Evolutionary conservation across 768 basidiomycete genomes (phyloP), one percentile per base, ranked within the genome.

Genomic region (Hysterangium stoloniferum): DNA sequence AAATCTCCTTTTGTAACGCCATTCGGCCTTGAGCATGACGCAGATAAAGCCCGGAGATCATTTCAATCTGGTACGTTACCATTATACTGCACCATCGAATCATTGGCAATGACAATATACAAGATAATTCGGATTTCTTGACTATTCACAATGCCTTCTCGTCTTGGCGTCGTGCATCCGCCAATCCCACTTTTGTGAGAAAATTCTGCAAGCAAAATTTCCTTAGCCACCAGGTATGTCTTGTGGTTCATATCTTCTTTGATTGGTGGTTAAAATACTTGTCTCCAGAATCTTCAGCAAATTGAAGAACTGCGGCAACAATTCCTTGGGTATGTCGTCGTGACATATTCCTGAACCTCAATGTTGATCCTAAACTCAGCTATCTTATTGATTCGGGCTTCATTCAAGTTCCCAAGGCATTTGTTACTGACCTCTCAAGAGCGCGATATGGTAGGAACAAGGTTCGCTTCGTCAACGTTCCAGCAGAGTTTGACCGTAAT

Each of bases 301-400:
- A 95, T 99, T 27, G 95, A 98, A 64, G 95, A 97, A 61, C 75
- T 97, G 31, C 81, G 94, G 25, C 91, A 93, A 60, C 95, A 99
- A 62, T 79, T 90, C 55, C 69, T 91, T 48, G 80, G 83, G 74
- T 87, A 59, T 55, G 66, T 54, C 32, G 25, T 22, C 28, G 25
- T 61, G 63, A 55, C 57, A 64, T 6, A 59, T 60, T 57, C 60
- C 48, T 45, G 25, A 36, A 33, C 31, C n/a, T n/a, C n/a, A n/a
- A n/a, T 45, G 17, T 19, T 17, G n/a, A 35, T 50, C 42, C 34
- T 57, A 47, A 42, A 28, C 15, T 43, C 12, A 89, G 87, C 17
- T 93, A 95, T 66, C 68, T 98, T 38, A 77, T 95, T 11, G 95
- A 98, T 62, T 88, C 92, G 4, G 75, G 77, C 0, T 92, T 97